phyloP scores from a whole-genome alignment of 805 yeast species.

The Monosporozyma aquatica region DNA sequence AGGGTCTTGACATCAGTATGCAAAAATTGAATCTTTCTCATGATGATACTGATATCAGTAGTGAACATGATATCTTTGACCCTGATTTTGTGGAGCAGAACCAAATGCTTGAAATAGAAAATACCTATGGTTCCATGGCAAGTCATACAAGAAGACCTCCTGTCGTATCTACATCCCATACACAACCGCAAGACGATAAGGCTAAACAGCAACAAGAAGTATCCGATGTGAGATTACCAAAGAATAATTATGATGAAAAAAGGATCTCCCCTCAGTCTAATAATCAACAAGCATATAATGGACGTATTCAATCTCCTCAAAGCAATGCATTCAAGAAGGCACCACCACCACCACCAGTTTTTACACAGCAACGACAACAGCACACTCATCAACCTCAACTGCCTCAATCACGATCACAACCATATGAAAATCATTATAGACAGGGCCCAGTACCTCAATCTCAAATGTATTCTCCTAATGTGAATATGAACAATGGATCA shows the following conservation, averaged over 20 bases:
- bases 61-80: slow-evolving; percentile 20
- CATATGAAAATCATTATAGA: neutral
- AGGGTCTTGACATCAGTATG: neutral
- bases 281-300: neutral
- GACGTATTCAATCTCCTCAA: neutral
- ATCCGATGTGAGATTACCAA: slow-evolving; percentile 4
- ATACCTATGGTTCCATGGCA: slow-evolving; percentile 3
- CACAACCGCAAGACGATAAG: neutral
- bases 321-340: neutral
- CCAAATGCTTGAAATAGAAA: slow-evolving; percentile 11
- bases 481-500: neutral
- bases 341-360: slow-evolving; percentile 1
- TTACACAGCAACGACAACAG: neutral
- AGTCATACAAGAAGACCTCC: neutral
- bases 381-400: neutral
- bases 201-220: slow-evolving; percentile 1
- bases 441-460: slow-evolving; percentile 1
- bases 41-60: neutral
- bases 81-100: slow-evolving; percentile 21
- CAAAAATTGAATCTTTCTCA: neutral
- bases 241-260: neutral
- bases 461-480: neutral
- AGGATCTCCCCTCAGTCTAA: neutral
- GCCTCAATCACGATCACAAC: neutral
- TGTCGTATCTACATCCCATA: neutral